Evolutionary conservation across 208 protist species (phyloP), one percentile per base, ranked within the genome.

Genomic region (Trypanosoma melophagium): DNA sequence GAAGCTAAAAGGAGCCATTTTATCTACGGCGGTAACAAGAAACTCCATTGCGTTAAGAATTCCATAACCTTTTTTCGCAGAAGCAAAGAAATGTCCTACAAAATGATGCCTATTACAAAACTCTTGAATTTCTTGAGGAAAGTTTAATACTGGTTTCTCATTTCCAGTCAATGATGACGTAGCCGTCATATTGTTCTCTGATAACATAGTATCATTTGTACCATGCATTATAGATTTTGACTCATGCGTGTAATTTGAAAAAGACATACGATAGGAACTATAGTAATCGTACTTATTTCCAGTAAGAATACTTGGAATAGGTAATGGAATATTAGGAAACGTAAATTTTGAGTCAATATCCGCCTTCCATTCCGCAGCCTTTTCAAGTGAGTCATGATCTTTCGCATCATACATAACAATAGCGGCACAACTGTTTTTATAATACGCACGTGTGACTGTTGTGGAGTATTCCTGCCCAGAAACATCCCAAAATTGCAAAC

Each of bases 401-500:
- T n/a, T 35, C 17, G 56, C 56, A 19, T 60, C 56, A 35, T 60
- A 60, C 17, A 60, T 16, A 47, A 60, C 17, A 19, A 60, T 60
- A 24, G 56, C 56, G 7, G 9, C 56, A 22, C 41, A 14, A 50
- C 40, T 47, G 7, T 47, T 5, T n/a, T 42, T 19, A 47, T 60
- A 60, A 28, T 60, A 60, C 7, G 9, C 41, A 19, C 17, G 7
- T 22, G 56, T 60, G 5, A 16, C 56, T 10, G 35, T 10, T 28
- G 17, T 10, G 8, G 56, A 42, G 16, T 50, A 22, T 28, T 60
- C 56, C 56, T 60, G 56, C 19, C 56, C 56, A 7, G 9, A 60
- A 5, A 60, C 41, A 60, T 60, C 56, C 56, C 56, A 60, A 47
- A 60, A 60, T 7, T 60, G 56, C 16, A 60, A 28, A n/a, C 40